These are phyloP conservation scores for Graphilbum ipis-grandicollis DNA, from an alignment of 2,329 filamentous ascomycete species.

Conservation along the genomic window DNA sequence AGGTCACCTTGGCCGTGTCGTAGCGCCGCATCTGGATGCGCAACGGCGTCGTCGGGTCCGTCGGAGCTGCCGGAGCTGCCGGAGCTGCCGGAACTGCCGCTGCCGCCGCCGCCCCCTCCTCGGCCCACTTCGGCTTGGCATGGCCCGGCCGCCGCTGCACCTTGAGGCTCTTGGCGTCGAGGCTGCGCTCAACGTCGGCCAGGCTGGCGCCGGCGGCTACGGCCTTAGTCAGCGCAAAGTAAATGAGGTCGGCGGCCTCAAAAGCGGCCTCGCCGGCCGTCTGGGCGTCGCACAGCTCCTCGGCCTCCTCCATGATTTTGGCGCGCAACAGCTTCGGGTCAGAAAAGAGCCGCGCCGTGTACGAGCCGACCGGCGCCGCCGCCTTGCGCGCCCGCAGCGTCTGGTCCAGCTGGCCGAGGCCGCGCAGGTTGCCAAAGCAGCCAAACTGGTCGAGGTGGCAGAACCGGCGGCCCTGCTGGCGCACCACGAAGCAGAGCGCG, in stretches of 20 bases:
- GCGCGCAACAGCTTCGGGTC: slow-evolving; percentile 78
- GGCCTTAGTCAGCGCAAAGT: slow-evolving; percentile 87
- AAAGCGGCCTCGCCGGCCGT: slow-evolving; percentile 56
- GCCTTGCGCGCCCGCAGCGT: slow-evolving; percentile 68
- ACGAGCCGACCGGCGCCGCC: slow-evolving; percentile 75
- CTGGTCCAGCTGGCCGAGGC: slow-evolving; percentile 71
- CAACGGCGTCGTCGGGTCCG: slow-evolving; percentile 7
- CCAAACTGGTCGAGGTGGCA: slow-evolving; percentile 85
- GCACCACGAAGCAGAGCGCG: slow-evolving; percentile 76
- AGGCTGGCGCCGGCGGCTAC: slow-evolving; percentile 69
- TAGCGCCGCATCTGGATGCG: slow-evolving; percentile 74
- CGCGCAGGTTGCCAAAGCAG: slow-evolving; percentile 75
- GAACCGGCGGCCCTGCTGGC: slow-evolving; percentile 76
- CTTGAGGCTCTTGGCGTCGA: slow-evolving; percentile 90
- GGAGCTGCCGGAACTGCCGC: slow-evolving; percentile 43
- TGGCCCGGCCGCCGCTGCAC: slow-evolving; percentile 86
- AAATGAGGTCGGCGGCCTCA: slow-evolving; percentile 87
- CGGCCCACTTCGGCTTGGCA: slow-evolving; percentile 83
- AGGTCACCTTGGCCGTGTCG: slow-evolving; percentile 45
- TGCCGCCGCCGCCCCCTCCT: slow-evolving; percentile 40
- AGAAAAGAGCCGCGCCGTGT: slow-evolving; percentile 83
- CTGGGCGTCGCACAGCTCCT: slow-evolving; percentile 79
- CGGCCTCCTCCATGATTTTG: slow-evolving; percentile 97
- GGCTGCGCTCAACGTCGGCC: slow-evolving; percentile 77
- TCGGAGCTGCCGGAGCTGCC: slow-evolving; percentile 19